Evolutionary conservation across 805 yeast species (phyloP), one percentile per base, ranked within the genome.

Genomic region (Pichia sporocuriosa): DNA sequence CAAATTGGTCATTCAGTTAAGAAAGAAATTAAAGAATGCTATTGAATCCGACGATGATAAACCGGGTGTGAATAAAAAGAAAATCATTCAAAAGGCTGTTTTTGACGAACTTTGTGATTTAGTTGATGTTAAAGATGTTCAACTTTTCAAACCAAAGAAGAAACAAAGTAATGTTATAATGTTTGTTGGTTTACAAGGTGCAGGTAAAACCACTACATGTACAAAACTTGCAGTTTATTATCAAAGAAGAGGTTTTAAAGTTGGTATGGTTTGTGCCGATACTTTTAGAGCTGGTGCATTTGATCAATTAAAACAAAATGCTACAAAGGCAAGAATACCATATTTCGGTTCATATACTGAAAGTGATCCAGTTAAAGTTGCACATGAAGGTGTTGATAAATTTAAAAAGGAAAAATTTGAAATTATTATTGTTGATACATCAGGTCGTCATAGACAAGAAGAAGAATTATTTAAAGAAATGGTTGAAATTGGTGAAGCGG

Each of bases 261-360:
- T 87, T 35, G 97, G 97, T 40, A 70, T 93, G 58, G 97, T 93
- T 21, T 93, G 98, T 76, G 98, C 98, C 2, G 98, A 93, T 69
- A 93, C 98, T 24, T 93, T 90, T 72, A 81, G 98, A 73, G 98
- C 98, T 28, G 98, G 98, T 73, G 98, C 98, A 2, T 90, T 90
- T 69, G 98, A 90, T 66, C 98, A 90, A 70, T 75, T 90, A 65
- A 90, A 93, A 62, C 98, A 90, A 65, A 90, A 90, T 63, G 97
- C 98, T 20, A 87, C 90, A 41, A 86, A 87, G 67, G 94, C 98
- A 2, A 79, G 83, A 52, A 86, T 90, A 42, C 97, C 98, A 34
- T 90, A 78, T 64, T 90, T 79, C 62, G 98, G 98, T 54, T 84
- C 95, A 6, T 93, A 93, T 63, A 79, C 93, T 3, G 97, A 90